These are phyloP conservation scores for Ogataea pini DNA, from an alignment of 805 yeast genomes.

Conservation along the genomic window DNA sequence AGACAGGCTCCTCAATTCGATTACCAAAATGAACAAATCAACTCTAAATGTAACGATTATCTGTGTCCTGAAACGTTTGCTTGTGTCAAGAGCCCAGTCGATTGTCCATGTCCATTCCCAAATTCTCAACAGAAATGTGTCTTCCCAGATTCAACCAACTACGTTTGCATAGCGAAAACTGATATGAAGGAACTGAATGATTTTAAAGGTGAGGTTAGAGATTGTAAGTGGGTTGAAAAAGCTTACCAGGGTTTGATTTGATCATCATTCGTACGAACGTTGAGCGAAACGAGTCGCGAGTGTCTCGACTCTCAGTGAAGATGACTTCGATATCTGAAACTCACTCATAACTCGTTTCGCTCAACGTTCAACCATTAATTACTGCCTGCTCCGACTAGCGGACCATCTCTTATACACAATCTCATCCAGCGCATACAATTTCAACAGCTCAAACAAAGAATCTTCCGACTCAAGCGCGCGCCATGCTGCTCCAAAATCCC, in stretches of 20 bases:
- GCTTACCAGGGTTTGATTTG: constrained; percentile 63
- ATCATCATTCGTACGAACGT: constrained; percentile 12
- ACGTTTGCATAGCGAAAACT: constrained; percentile 83
- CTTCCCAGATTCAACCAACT: constrained; percentile 64
- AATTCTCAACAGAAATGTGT: constrained; percentile 80
- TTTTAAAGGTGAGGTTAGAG: constrained; percentile 54
- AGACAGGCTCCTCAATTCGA: constrained; percentile 37
- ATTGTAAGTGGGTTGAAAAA: constrained; percentile 81
- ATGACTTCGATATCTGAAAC: no score
- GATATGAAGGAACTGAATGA: constrained; percentile 36
- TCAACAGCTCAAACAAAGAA: constrained; percentile 37
- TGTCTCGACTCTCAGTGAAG: no score
- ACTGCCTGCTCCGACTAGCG: constrained; percentile 82
- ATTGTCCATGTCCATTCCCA: constrained; percentile 92
- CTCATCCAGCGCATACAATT: constrained; percentile 58
- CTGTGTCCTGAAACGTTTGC: constrained; percentile 80
- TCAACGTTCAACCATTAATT: constrained; percentile 9
- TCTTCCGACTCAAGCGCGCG: background rate
- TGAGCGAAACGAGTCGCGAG: no score
- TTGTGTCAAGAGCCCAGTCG: constrained; percentile 68
- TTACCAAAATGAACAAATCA: constrained; percentile 41
- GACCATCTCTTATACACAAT: constrained; percentile 79
- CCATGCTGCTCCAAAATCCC: constrained; percentile 30
- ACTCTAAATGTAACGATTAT: constrained; percentile 58
- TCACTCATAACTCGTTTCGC: no score